A percentile compares a stretch with the other conserved stretches of the same genome.
Evolutionary conservation across 73 alveolate genomes (phyloP).

Genomic region (Paramecium primaurelia): DNA sequence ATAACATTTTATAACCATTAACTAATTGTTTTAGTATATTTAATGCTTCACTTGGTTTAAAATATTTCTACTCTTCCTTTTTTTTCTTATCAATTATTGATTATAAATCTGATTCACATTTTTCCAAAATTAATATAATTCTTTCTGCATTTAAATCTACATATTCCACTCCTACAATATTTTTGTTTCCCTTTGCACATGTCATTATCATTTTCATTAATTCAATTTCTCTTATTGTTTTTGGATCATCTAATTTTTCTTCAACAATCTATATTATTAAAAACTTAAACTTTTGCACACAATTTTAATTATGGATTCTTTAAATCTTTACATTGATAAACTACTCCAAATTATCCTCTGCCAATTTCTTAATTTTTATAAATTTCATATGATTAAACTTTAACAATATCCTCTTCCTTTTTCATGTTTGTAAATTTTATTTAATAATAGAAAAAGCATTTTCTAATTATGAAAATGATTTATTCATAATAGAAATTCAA

Average conservation of each 20-base stretch:
- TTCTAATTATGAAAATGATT: too few relatives aligned
- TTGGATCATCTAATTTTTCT: not conserved
- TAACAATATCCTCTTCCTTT: not conserved
- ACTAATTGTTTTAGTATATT: not conserved
- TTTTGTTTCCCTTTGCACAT: not conserved
- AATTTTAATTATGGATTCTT: not conserved
- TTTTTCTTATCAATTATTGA: not conserved
- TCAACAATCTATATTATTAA: not conserved
- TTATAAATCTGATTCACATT: not conserved
- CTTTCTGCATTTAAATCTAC: not conserved
- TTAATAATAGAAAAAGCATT: too few relatives aligned
- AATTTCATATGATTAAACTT: not conserved
- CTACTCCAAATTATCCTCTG: not conserved
- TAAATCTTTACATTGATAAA: not conserved
- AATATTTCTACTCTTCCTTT: not conserved
- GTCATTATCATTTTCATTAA: not conserved
- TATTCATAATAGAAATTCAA: too few relatives aligned
- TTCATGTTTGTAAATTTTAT: not conserved
- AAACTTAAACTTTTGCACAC: not conserved
- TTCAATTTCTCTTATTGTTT: not conserved
- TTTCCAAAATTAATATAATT: not conserved
- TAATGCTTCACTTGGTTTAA: not conserved
- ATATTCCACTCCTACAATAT: not conserved
- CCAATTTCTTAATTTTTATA: not conserved
- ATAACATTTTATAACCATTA: not conserved